Base-by-base conservation (phyloP, 331 rosid genomes). In the Rosa hybrid region DNA sequence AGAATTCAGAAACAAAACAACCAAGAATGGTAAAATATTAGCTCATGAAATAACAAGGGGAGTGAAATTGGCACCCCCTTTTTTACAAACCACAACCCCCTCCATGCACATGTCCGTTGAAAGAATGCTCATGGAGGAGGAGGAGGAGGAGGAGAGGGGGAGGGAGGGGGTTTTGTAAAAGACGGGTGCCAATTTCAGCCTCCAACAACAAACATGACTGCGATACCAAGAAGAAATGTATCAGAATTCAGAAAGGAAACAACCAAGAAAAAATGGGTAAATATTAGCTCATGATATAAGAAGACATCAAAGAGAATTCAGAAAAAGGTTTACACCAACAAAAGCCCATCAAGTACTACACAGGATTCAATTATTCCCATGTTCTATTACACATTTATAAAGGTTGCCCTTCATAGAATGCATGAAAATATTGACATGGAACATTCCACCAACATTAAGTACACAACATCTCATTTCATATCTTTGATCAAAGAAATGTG, bases 311-410 rank as follows among this genome's bases (percentile, higher is more conserved):
- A 44, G 2, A 42, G 70, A 68, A 54, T 34, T 23, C 46, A 65
- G 71, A 38, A 65, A 65, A 65, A 65, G 2, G 6, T 65, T 65
- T 65, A 41, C 71, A 30, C n/a, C 34, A 60, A 60, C 68, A 62
- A 27, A 67, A 59, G 13, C 65, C 16, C 34, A 59, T 59, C 49
- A 45, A 45, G 49, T 45, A 45, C 5, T 10, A 59, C 34, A 21
- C 38, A 59, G 2, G 34, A 56, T 8, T 56, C 9, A 7, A 53
- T 53, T 6, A 53, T 53, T 53, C 23, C 25, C 25, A 16, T 53
- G n/a, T 54, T 54, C 62, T 54, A 54, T 20, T 5, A 27, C 16
- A 34, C 70, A 30, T 64, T 64, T 34, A 64, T 64, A 64, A 21
- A 56, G 25, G 63, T 21, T 56, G 63, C n/a, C 63, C 27, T 20